Base-by-base conservation (phyloP, 495 filamentous ascomycete genomes). In the Aspergillus taichungensis region DNA sequence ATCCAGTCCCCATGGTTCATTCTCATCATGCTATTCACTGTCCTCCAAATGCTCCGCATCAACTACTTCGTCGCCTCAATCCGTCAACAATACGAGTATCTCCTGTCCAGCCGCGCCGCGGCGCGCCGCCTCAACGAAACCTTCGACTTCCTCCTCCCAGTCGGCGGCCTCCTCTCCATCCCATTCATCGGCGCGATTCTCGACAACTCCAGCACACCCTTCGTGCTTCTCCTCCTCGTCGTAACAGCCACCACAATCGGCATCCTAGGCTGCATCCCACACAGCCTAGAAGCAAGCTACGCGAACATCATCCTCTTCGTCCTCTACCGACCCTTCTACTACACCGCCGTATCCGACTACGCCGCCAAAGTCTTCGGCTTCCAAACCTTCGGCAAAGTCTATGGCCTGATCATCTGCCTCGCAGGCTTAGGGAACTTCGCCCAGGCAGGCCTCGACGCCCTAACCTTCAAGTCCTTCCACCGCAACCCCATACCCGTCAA, bases 61-160 rank as follows among this genome's bases (percentile, higher is more conserved):
- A 97, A 97, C 67, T 98, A 88, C 73, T 98, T 98, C 55, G 87
- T 98, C 29, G 89, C 92, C 1, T 92, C 92, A 3, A 80, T 98
- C 48, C 79, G 83, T 13, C 72, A 80, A 6, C 92, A 98, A 60
- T 96, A 96, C 65, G 75, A 79, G 33, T 80, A 80, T 55, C 73
- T 98, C 8, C 75, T 98, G n/a, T 63, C 62, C 18, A 75, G 74
- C 7, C 64, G 66, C 40, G 55, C 59, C 0, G 70, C 73, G 34
- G 85, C 90, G 0, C 69, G 77, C 6, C 61, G 74, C 34, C 68
- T 97, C 55, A 97, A 95, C 64, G 67, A 80, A 32, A 79, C 87
- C 62, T 97, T 98, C 65, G 91, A 97, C 60, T 65, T 95, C 31
- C 84, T 87, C 30, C 76, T 98, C 1, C 92, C 92, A 0, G 63